Conservation (phyloP, 768 basidiomycete species). For the Leucosporidium creatinivorum region DNA sequence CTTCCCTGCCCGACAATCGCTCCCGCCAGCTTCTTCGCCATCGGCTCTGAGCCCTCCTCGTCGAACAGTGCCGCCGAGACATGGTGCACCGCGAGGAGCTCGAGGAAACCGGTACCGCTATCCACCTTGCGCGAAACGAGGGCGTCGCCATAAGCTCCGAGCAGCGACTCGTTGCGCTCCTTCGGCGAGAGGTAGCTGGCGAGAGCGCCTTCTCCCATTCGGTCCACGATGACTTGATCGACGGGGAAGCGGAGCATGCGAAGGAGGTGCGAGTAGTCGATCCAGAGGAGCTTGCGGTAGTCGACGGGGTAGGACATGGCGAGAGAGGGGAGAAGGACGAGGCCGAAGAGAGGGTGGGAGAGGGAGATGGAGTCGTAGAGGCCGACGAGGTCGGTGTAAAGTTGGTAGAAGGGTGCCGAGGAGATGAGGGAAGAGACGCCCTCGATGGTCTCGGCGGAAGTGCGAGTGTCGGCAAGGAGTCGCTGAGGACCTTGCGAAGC, state of each 20-base stretch:
- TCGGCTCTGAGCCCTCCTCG: not conserved
- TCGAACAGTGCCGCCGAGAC: slow-evolving; percentile 46
- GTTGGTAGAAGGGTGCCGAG: slow-evolving; percentile 64
- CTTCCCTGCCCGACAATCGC: slow-evolving; percentile 52
- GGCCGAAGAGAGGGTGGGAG: slow-evolving; percentile 64
- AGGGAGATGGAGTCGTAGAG: slow-evolving; percentile 91
- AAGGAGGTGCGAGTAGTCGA: slow-evolving; percentile 37
- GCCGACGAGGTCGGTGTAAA: slow-evolving; percentile 81
- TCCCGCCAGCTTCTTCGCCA: slow-evolving; percentile 36
- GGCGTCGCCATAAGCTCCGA: slow-evolving; percentile 58
- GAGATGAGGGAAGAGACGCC: slow-evolving; percentile 14
- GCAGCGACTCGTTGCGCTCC: slow-evolving; percentile 56
- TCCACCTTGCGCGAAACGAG: slow-evolving; percentile 47
- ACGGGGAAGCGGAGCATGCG: slow-evolving; percentile 13
- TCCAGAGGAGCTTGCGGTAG: slow-evolving; percentile 77
- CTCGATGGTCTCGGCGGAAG: slow-evolving; percentile 4
- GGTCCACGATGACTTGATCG: slow-evolving; percentile 14
- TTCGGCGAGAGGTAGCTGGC: not conserved
- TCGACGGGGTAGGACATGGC: slow-evolving; percentile 62
- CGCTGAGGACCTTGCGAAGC: not conserved
- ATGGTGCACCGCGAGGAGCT: slow-evolving; percentile 68
- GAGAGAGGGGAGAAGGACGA: slow-evolving; percentile 66
- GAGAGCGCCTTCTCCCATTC: slow-evolving; percentile 24
- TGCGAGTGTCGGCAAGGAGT: not conserved
- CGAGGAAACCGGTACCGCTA: slow-evolving; percentile 46